phyloP scores from a whole-genome alignment of 2,329 filamentous ascomycete genomes.

The Botrytis paeoniae region DNA sequence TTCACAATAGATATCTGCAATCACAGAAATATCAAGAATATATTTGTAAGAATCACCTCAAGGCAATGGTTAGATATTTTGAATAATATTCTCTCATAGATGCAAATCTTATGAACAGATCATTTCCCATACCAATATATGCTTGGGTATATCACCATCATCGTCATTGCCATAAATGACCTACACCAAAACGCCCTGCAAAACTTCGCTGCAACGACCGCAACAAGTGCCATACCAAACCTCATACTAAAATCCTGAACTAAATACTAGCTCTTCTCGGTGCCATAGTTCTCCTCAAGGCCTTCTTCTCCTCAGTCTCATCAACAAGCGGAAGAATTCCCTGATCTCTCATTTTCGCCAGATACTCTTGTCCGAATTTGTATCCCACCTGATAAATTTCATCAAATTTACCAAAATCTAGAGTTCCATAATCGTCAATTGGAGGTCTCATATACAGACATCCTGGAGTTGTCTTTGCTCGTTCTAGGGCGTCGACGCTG shows the following conservation, averaged over 20 bases:
- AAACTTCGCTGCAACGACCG: background rate
- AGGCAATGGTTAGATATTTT: background rate
- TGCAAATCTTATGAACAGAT: background rate
- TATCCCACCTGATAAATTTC: constrained; percentile 93
- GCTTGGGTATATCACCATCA: constrained; percentile 6
- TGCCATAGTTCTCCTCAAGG: constrained; percentile 73
- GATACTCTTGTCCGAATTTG: constrained; percentile 75
- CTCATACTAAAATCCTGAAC: background rate
- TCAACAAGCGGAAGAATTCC: constrained; percentile 69
- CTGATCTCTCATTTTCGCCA: constrained; percentile 72
- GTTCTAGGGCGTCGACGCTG: constrained; percentile 88
- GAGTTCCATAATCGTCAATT: constrained; percentile 86
- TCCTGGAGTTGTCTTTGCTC: constrained; percentile 85
- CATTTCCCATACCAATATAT: background rate
- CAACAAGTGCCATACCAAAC: background rate
- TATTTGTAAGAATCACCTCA: background rate
- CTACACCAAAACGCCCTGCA: constrained; percentile 2
- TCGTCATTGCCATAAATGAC: background rate
- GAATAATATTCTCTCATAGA: background rate
- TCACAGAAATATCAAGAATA: background rate
- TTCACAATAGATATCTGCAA: background rate
- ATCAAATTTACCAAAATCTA: constrained; percentile 97
- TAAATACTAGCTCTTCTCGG: constrained; percentile 75
- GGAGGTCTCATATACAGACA: constrained; percentile 97
- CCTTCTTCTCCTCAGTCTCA: constrained; percentile 74